These are phyloP conservation scores for Baudoinia panamericana DNA, from an alignment of 495 filamentous ascomycete genomes.

Conservation along the genomic window DNA sequence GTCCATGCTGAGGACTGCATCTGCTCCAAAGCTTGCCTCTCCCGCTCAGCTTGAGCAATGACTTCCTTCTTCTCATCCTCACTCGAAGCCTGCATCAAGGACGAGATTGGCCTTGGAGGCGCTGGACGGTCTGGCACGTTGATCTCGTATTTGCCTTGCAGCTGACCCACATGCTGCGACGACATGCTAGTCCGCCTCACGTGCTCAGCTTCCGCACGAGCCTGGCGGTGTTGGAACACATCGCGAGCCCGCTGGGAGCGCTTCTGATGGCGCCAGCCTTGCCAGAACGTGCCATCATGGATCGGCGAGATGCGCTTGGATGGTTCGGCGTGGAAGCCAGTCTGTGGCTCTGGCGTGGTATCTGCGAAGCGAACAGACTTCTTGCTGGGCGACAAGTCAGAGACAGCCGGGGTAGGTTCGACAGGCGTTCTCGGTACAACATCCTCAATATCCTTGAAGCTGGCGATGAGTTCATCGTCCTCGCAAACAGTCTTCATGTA, in stretches of 20 bases:
- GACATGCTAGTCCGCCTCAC: conserved; percentile 49
- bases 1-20: conserved; percentile 65
- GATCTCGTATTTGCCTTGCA: conserved; percentile 66
- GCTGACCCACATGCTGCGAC: conserved; percentile 39
- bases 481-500: conserved; percentile 61
- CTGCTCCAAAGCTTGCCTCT: conserved; percentile 64
- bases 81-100: conserved; percentile 22
- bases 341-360: conserved; percentile 31
- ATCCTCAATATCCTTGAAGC: conserved; percentile 30
- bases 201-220: conserved; percentile 81
- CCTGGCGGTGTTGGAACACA: conserved; percentile 66
- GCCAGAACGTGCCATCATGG: conserved; percentile 77
- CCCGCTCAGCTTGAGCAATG: conserved; percentile 48
- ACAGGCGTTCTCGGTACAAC: conserved; percentile 21
- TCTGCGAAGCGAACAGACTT: conserved; percentile 69
- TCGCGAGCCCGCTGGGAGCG: conserved; percentile 49
- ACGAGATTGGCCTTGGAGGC: conserved; percentile 32
- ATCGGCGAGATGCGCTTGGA: conserved; percentile 22
- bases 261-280: conserved; percentile 64
- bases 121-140: conserved; percentile 36
- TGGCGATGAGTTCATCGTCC: conserved; percentile 41
- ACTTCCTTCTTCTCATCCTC: conserved; percentile 46
- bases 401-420: background rate
- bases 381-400: conserved; percentile 32
- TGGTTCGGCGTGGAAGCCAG: background rate